Conservation (phyloP, 225 moss, liverwort and hornwort species). For the Bryoerythrophyllum caledonicum region DNA sequence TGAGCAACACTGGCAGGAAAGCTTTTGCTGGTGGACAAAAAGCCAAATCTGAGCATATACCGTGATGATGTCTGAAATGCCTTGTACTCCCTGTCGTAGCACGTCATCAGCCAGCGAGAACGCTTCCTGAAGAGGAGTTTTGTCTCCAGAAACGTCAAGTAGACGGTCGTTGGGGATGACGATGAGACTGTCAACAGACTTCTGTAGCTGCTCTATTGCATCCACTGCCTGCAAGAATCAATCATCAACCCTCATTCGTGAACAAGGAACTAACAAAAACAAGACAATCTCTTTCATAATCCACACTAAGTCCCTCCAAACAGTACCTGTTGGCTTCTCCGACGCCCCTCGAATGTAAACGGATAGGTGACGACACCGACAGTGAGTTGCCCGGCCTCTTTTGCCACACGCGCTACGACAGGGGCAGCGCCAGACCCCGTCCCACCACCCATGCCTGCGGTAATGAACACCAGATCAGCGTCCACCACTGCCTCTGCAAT, state of each 20-base stretch:
- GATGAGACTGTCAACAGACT: constrained; percentile 76
- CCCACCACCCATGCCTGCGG: constrained; percentile 89
- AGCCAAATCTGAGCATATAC: constrained; percentile 30
- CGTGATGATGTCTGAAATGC: constrained; percentile 85
- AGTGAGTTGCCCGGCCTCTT: constrained; percentile 73
- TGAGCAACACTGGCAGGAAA: background rate
- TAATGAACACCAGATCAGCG: constrained; percentile 80
- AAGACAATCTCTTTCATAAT: background rate
- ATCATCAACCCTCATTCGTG: background rate
- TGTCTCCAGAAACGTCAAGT: constrained; percentile 73
- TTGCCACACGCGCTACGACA: constrained; percentile 72
- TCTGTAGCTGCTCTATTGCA: constrained; percentile 78
- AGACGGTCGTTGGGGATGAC: constrained; percentile 84
- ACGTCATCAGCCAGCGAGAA: constrained; percentile 81
- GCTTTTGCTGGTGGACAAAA: background rate
- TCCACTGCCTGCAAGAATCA: constrained; percentile 66
- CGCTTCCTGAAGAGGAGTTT: constrained; percentile 72
- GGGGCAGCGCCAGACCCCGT: constrained; percentile 88
- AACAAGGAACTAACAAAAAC: background rate
- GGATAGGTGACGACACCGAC: constrained; percentile 85
- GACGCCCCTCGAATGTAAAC: constrained; percentile 80
- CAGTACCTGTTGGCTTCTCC: constrained; percentile 74
- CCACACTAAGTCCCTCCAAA: background rate
- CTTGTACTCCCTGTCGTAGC: constrained; percentile 79
- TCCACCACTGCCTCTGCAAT: constrained; percentile 66